phyloP scores from a whole-genome alignment of 345 rosid species.

The Conringia planisiliqua region DNA sequence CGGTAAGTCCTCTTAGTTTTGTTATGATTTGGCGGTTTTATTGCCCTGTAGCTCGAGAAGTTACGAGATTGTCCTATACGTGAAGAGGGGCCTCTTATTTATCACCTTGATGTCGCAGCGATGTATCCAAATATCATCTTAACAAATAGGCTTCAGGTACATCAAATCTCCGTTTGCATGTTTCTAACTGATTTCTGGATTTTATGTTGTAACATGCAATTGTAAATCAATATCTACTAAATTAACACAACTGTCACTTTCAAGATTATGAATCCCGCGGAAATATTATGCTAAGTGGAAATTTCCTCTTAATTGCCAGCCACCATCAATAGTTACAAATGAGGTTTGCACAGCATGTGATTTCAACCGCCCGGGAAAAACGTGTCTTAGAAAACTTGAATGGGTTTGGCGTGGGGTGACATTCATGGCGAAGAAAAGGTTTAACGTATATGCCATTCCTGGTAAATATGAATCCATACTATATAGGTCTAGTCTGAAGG shows the following conservation, averaged over 20 bases:
- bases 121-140: slow-evolving; percentile 98
- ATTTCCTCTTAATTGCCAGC: slow-evolving; percentile 49
- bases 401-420: slow-evolving; percentile 99
- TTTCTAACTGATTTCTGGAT: not conserved
- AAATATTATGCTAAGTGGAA: slow-evolving; percentile 1
- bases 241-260: not conserved
- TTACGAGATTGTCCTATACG: slow-evolving; percentile 75
- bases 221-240: slow-evolving; percentile 6
- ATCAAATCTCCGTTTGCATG: not conserved
- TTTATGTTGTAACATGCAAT: not conserved
- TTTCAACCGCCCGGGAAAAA: slow-evolving; percentile 91
- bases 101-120: slow-evolving; percentile 98
- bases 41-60: slow-evolving; percentile 59
- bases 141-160: slow-evolving; percentile 97
- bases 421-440: slow-evolving; percentile 89
- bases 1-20: not conserved
- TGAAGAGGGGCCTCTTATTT: slow-evolving; percentile 95
- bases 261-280: slow-evolving; percentile 6
- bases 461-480: slow-evolving; percentile 12
- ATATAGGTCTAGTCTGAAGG: slow-evolving; percentile 19
- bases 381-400: slow-evolving; percentile 91
- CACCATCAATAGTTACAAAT: slow-evolving; percentile 85
- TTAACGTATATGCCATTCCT: slow-evolving; percentile 1
- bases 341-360: slow-evolving; percentile 96
- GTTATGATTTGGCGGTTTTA: slow-evolving; percentile 17